Base-by-base conservation (phyloP, 2,329 filamentous ascomycete species). In the Ceratocystis variospora region DNA sequence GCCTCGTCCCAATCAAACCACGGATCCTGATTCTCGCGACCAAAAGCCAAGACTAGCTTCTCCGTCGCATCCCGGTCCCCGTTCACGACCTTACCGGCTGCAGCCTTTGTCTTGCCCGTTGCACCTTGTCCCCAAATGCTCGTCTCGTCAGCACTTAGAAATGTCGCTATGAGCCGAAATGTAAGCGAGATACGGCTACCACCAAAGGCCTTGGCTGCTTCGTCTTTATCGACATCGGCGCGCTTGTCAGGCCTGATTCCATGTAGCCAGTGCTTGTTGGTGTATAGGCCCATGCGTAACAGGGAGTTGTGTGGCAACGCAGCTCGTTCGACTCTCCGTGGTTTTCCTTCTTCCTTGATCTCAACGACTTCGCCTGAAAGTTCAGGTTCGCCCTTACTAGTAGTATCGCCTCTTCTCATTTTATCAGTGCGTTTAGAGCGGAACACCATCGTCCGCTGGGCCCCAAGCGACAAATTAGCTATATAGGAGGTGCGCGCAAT, bases 41-140 rank as follows among this genome's bases (percentile, higher is more conserved):
- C 88, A 75, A 99, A 97, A 0, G 88, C 90, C 65, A 79, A 79
- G 53, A 97, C 80, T 78, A 99, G 83, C 59, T 76, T 76, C 61
- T 89, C 79, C 0, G 86, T 85, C 71, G 89, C 83, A 2, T 78
- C 75, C 0, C 81, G 80, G 69, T 89, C 82, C 0, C 87, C 89
- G 69, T 90, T 90, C 66, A 90, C 75, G 10, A 95, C 85, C 0
- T 77, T 71, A 0, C 77, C 77, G 0, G 91, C 90, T 0, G 78
- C 76, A 0, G 79, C 79, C 28, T 79, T 79, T 0, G 77, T 79
- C 76, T 96, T 96, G 5, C 78, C 78, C 0, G 82, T 84, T 0
- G 92, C 93, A 2, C 94, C 94, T 75, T 96, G 92, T 15, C 94
- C 94, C 93, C 92, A 97, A 65, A 99, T 96, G 2, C 77, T 76